Conservation (phyloP, 75 land plant genomes). For the Sequoia sempervirens region DNA sequence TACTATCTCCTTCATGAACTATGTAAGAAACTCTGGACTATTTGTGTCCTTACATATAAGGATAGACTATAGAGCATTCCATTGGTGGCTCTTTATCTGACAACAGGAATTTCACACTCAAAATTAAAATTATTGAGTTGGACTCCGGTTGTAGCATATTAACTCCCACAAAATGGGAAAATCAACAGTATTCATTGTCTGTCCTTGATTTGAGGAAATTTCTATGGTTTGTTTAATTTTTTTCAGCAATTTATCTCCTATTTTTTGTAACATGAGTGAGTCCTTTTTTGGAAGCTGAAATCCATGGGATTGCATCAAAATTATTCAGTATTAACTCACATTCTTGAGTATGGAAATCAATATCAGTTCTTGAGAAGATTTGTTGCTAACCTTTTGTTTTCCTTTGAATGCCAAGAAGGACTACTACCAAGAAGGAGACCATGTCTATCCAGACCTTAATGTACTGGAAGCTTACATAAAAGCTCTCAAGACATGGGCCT, state of each 20-base stretch:
- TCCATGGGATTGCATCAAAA: neutral
- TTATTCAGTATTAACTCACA: neutral
- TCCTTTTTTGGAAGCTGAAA: neutral
- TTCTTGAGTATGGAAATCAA: neutral
- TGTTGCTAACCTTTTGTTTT: neutral
- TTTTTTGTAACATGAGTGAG: neutral
- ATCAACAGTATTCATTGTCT: neutral
- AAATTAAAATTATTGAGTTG: neutral
- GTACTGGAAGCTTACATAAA: constrained; percentile 64
- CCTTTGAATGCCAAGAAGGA: constrained; percentile 38
- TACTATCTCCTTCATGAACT: neutral
- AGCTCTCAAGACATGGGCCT: constrained; percentile 78
- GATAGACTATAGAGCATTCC: neutral
- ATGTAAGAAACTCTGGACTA: neutral
- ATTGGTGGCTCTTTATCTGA: neutral
- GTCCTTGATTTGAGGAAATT: neutral
- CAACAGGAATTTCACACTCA: neutral
- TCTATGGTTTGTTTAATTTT: neutral
- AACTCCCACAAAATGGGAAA: neutral
- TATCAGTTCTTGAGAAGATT: neutral
- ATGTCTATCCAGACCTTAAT: constrained; percentile 49
- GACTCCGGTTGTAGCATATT: neutral
- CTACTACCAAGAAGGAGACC: constrained; percentile 77
- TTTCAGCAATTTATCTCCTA: neutral
- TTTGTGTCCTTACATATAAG: neutral